Conservation (phyloP, 208 protist genomes). For the Naegleria gruberi region DNA sequence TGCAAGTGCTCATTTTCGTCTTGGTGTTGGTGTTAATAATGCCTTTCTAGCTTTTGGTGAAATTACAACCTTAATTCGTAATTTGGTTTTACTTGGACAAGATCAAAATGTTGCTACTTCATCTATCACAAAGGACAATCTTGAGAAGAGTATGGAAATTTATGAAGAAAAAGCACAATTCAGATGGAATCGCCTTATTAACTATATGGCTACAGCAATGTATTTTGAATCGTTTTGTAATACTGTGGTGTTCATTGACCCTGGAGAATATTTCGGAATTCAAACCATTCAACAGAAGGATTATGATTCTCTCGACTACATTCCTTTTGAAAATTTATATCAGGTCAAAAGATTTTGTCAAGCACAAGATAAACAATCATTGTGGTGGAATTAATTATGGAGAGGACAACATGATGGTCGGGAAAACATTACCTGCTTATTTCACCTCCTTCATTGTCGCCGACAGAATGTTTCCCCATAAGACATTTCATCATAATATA, state of each 20-base stretch:
- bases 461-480: no score
- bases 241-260: not conserved
- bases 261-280: not conserved
- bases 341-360: not conserved
- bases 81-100: not conserved
- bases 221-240: slow-evolving; percentile 7
- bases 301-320: not conserved
- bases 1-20: not conserved
- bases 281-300: not conserved
- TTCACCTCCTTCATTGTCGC: no score
- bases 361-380: not conserved
- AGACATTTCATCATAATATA: no score
- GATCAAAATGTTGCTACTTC: not conserved
- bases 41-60: not conserved
- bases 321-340: not conserved
- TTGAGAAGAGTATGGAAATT: not conserved
- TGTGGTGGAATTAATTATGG: not conserved
- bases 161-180: not conserved
- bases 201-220: slow-evolving; percentile 6
- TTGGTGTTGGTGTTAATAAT: slow-evolving; percentile 16
- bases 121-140: not conserved
- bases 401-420: no score
- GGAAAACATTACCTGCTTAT: no score
- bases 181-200: not conserved
- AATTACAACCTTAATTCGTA: not conserved